A percentile compares a stretch with the other conserved stretches of the same genome.
Conservation (phyloP, 108 stramenopile genomes). For the Cylindrotheca fusiformis region DNA sequence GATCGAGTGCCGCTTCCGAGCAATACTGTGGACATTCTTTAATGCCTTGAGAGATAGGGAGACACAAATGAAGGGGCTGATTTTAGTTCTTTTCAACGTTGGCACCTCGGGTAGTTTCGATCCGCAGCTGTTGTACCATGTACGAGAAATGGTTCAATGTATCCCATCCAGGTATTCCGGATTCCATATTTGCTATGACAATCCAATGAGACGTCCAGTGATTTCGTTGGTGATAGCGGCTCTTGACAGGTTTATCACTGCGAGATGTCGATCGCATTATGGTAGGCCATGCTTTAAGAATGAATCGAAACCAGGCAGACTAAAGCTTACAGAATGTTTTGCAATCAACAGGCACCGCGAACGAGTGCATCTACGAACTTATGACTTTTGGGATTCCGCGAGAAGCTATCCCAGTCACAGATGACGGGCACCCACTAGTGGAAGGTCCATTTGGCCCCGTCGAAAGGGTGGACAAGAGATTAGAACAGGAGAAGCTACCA, state of each 20-base stretch:
- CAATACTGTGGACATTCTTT: background rate
- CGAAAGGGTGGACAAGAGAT: too few species aligned
- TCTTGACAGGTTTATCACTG: background rate
- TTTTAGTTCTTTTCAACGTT: conserved; percentile 25
- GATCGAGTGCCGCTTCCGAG: background rate
- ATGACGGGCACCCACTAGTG: background rate
- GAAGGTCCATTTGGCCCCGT: background rate
- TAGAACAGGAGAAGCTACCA: background rate
- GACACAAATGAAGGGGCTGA: conserved; percentile 26
- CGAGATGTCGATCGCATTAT: background rate
- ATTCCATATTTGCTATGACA: conserved; percentile 1
- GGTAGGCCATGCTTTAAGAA: background rate
- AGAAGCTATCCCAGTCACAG: conserved; percentile 2
- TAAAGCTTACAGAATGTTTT: background rate
- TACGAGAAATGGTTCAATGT: background rate
- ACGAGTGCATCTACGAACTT: background rate
- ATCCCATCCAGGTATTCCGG: background rate
- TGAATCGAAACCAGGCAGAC: background rate
- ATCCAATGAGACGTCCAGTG: background rate
- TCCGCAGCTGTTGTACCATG: background rate
- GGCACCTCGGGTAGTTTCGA: background rate
- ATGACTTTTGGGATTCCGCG: conserved; percentile 8
- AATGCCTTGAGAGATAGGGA: conserved; percentile 12
- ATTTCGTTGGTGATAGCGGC: background rate
- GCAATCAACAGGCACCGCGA: background rate